Base-by-base conservation (phyloP, 345 rosid species). In the Arabis hirsuta region DNA sequence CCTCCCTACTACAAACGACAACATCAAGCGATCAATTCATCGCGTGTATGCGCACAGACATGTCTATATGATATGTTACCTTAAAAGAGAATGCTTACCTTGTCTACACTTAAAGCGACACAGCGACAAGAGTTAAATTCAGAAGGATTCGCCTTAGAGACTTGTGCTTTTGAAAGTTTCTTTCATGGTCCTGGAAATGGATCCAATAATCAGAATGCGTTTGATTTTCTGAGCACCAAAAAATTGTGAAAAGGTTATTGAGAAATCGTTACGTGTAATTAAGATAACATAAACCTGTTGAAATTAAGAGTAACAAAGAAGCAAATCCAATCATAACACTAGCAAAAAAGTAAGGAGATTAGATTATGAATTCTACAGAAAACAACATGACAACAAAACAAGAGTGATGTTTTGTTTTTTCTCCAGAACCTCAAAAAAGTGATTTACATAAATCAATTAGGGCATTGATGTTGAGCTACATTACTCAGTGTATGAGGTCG, bases 131-230 rank as follows among this genome's bases (percentile, higher is more conserved):
- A 73, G 73, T 78, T 67, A 52, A 83, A 82, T 72, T 78, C 84
- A 69, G 83, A 79, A 4, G 60, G 84, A 76, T 72, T 61, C 55
- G 45, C 45, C 77, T 69, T n/a, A 78, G 48, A 56, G 66, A 53
- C 24, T 76, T 79, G 48, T 27, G 83, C 53, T 79, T 72, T 12
- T 20, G 55, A 50, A 12, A 12, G 19, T 12, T 73, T 34, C 69
- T 74, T 78, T 69, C 88, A 88, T 90, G 89, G 60, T 72, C 89
- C 88, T 90, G 89, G 60, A 38, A 80, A 80, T 24, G 29, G 67
- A 76, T 19, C 46, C 73, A 42, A 26, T 7, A 39, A 59, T 20
- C 6, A 67, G 26, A 71, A 27, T 32, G 12, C 5, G 22, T 19
- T 48, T 20, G 54, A 50, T 45, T 4, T 24, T 1, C 3, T 55